phyloP scores from a whole-genome alignment of 345 rosid species.

The Triadica sebifera region DNA sequence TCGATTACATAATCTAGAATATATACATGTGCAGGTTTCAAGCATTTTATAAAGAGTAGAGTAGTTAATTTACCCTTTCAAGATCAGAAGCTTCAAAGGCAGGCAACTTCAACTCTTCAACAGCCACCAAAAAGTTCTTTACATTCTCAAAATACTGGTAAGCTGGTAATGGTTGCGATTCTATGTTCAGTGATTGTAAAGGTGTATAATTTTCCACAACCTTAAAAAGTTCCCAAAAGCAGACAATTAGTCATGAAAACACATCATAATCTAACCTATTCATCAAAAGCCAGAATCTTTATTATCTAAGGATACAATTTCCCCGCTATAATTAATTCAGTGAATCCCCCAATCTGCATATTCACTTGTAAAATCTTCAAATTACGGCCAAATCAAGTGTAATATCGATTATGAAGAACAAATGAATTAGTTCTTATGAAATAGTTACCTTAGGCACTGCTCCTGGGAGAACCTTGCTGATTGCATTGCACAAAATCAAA shows the following conservation, averaged over 20 bases:
- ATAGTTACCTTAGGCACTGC: constrained; percentile 68
- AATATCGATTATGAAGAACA: background rate
- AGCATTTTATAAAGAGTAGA: background rate
- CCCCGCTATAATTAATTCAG: background rate
- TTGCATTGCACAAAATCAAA: constrained; percentile 66
- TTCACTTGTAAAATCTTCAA: background rate
- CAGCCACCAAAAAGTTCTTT: constrained; percentile 75
- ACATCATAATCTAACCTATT: background rate
- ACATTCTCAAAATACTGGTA: constrained; percentile 94
- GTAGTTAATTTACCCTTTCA: constrained; percentile 57
- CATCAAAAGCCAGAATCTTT: background rate
- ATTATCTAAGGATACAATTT: background rate
- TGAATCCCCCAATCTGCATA: background rate
- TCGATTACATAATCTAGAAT: background rate
- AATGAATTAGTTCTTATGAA: background rate
- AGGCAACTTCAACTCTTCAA: constrained; percentile 72
- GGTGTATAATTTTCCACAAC: constrained; percentile 68
- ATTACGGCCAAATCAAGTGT: background rate
- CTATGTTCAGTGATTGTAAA: constrained; percentile 47
- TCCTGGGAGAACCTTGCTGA: constrained; percentile 82
- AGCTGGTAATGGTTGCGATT: constrained; percentile 68
- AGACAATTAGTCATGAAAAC: background rate
- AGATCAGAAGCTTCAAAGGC: constrained; percentile 96
- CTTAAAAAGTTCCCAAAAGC: constrained; percentile 30
- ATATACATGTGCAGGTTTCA: background rate